Conservation (phyloP, 441 rosid genomes). For the Flueggea neowawraea region DNA sequence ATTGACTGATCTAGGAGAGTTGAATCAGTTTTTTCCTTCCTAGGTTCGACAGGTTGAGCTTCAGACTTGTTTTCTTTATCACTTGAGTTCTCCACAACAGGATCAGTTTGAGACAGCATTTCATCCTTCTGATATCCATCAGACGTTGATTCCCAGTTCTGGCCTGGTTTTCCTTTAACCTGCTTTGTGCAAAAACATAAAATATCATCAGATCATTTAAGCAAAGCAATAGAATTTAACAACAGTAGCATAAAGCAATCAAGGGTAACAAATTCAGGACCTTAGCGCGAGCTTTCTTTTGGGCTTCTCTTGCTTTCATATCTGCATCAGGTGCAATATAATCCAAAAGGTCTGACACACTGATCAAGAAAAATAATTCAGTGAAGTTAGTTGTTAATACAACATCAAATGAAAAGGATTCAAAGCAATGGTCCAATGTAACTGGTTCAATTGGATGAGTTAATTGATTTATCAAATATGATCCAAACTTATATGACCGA, state of each 20-base stretch:
- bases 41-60: slow-evolving; percentile 43
- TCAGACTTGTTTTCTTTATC: slow-evolving; percentile 46
- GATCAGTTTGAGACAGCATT: slow-evolving; percentile 33
- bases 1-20: slow-evolving; percentile 35
- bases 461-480: background rate
- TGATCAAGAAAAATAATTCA: slow-evolving; percentile 28
- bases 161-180: slow-evolving; percentile 66
- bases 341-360: slow-evolving; percentile 72
- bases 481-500: too few relatives aligned
- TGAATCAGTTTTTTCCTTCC: slow-evolving; percentile 48
- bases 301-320: slow-evolving; percentile 45
- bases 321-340: slow-evolving; percentile 57
- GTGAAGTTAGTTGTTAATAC: slow-evolving; percentile 9
- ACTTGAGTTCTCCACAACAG: slow-evolving; percentile 31
- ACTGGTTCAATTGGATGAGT: background rate
- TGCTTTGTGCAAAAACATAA: slow-evolving; percentile 29
- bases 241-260: background rate
- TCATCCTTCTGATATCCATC: slow-evolving; percentile 75
- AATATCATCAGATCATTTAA: slow-evolving; percentile 13
- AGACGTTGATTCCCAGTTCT: slow-evolving; percentile 30
- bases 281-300: slow-evolving; percentile 64
- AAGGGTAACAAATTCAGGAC: slow-evolving; percentile 21
- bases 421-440: background rate
- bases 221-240: slow-evolving; percentile 8
- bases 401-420: background rate